Conservation (phyloP, 169 alveolate genomes). For the Cryptosporidium ryanae region DNA sequence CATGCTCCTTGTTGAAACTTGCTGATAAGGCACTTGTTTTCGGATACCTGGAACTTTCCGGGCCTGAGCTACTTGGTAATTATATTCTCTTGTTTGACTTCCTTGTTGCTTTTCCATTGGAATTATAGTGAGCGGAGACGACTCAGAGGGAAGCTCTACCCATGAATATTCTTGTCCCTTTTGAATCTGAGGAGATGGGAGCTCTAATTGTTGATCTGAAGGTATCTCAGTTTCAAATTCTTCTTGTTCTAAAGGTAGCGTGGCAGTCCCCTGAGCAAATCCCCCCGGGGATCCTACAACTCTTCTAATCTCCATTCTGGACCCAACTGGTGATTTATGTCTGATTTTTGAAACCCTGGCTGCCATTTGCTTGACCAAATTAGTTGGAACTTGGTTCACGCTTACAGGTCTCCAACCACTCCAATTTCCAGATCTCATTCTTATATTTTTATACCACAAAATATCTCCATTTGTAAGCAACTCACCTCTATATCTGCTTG, state of each 20-base stretch:
- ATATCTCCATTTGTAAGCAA: conserved; percentile 31
- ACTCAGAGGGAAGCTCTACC: neutral
- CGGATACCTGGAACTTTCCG: too few relatives aligned
- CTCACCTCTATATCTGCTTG: conserved; percentile 47
- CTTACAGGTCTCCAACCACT: conserved; percentile 30
- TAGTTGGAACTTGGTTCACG: conserved; percentile 22
- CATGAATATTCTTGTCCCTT: neutral
- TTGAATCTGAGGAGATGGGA: neutral
- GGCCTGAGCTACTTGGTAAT: too few relatives aligned
- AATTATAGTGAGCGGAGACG: neutral
- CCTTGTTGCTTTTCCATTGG: neutral
- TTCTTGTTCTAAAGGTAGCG: neutral
- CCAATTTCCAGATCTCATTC: conserved; percentile 20
- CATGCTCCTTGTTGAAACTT: neutral
- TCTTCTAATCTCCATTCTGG: too few relatives aligned
- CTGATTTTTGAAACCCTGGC: neutral
- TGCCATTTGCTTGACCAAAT: conserved; percentile 8
- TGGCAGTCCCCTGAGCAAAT: too few relatives aligned
- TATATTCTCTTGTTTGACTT: too few relatives aligned
- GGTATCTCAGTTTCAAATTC: neutral
- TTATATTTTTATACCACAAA: conserved; percentile 5
- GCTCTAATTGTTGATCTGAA: neutral
- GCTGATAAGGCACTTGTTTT: neutral
- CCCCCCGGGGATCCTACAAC: neutral
- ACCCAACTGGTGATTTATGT: neutral